A percentile compares a stretch with the other conserved stretches of the same genome.
These are phyloP conservation scores for Panellus pusillus DNA, from an alignment of 768 basidiomycete species.

Conservation along the genomic window DNA sequence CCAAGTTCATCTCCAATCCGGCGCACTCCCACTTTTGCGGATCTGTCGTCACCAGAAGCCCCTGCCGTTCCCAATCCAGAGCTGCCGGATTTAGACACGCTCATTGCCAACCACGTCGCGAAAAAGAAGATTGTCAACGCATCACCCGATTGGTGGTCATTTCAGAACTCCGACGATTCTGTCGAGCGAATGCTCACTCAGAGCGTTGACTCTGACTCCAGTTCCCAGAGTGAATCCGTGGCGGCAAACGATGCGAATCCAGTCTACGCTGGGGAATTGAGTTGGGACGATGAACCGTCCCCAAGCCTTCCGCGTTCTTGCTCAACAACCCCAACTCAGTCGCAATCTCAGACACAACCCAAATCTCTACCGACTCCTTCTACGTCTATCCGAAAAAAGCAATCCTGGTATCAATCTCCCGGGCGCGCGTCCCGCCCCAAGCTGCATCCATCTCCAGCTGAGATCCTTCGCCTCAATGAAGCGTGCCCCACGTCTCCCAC, in stretches of 20 bases:
- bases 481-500: neutral
- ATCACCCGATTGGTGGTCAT: slow-evolving; percentile 25
- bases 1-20: slow-evolving; percentile 10
- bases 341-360: slow-evolving; percentile 13
- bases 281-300: slow-evolving; percentile 10
- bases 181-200: slow-evolving; percentile 54
- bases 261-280: slow-evolving; percentile 15
- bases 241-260: slow-evolving; percentile 3
- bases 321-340: slow-evolving; percentile 13
- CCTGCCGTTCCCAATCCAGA: slow-evolving; percentile 9
- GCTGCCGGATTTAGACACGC: slow-evolving; percentile 9
- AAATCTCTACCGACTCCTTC: neutral
- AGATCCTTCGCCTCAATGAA: neutral
- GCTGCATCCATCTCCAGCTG: neutral
- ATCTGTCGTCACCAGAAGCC: slow-evolving; percentile 26
- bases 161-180: slow-evolving; percentile 39
- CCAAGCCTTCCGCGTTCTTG: neutral
- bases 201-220: slow-evolving; percentile 25
- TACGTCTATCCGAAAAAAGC: neutral
- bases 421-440: slow-evolving; percentile 3
- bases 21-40: slow-evolving; percentile 23
- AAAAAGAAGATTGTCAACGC: neutral
- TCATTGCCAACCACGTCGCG: neutral
- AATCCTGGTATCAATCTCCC: slow-evolving; percentile 15
- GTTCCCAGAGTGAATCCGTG: neutral